Conservation (phyloP, 2,329 filamentous ascomycete species). For the Hypomyces rosellus region DNA sequence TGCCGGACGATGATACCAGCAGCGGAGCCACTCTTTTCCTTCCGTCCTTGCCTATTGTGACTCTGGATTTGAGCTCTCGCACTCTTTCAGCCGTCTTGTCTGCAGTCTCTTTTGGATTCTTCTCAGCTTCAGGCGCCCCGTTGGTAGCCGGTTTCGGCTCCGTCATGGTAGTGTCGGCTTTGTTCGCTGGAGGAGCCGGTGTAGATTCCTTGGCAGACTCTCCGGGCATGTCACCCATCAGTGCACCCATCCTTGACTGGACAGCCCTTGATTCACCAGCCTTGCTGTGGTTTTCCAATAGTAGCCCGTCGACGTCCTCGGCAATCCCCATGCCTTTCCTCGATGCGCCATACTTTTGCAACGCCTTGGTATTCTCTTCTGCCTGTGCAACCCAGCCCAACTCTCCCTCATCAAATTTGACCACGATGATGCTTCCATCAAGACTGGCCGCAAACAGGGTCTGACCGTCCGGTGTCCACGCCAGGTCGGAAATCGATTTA, state of each 20-base stretch:
- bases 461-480: slow-evolving; percentile 89
- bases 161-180: slow-evolving; percentile 7
- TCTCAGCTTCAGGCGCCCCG: slow-evolving; percentile 22
- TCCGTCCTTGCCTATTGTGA: slow-evolving; percentile 92
- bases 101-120: slow-evolving; percentile 39
- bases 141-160: slow-evolving; percentile 34
- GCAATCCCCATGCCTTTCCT: slow-evolving; percentile 82
- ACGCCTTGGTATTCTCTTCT: slow-evolving; percentile 84
- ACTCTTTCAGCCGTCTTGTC: slow-evolving; percentile 50
- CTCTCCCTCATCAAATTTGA: slow-evolving; percentile 79
- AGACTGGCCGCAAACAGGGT: slow-evolving; percentile 80
- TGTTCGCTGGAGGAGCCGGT: slow-evolving; percentile 39
- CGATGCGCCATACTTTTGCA: slow-evolving; percentile 88
- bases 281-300: slow-evolving; percentile 86
- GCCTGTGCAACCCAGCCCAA: slow-evolving; percentile 80
- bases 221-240: slow-evolving; percentile 78
- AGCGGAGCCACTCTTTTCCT: slow-evolving; percentile 93
- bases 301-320: slow-evolving; percentile 83
- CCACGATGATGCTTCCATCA: slow-evolving; percentile 79
- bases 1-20: slow-evolving; percentile 82
- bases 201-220: slow-evolving; percentile 47
- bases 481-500: slow-evolving; percentile 89
- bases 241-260: slow-evolving; percentile 92
- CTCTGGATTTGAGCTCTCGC: slow-evolving; percentile 71
- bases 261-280: slow-evolving; percentile 83